phyloP scores from a whole-genome alignment of 371 early-diverging fungal genomes.

The Dichotomocladium elegans region DNA sequence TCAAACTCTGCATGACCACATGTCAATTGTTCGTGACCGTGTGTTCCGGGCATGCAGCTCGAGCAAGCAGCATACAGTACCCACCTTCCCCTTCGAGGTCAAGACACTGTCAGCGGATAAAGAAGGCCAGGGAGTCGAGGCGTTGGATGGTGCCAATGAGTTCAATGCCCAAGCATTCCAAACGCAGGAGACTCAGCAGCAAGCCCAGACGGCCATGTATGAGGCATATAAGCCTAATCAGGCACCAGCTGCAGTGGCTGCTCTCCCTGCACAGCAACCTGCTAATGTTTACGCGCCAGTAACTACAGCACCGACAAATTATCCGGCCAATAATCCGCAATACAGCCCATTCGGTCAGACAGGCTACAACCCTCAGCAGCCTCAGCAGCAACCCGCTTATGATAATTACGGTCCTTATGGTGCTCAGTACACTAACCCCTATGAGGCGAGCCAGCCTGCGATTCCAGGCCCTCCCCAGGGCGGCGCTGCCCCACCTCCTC shows the following conservation, averaged over 20 bases:
- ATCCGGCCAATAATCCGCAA: not conserved
- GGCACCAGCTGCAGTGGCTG: not conserved
- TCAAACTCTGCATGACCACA: slow-evolving; percentile 37
- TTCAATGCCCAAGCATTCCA: slow-evolving; percentile 5
- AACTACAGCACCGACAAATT: not conserved
- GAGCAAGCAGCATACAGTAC: slow-evolving; percentile 30
- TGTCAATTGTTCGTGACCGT: slow-evolving; percentile 74
- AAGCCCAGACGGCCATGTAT: not conserved
- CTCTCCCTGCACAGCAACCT: not conserved
- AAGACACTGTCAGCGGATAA: slow-evolving; percentile 29
- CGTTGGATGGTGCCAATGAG: not conserved
- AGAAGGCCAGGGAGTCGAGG: not conserved
- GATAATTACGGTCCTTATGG: slow-evolving; percentile 7
- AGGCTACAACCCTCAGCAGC: not conserved
- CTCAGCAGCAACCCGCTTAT: not conserved
- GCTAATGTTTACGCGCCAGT: not conserved
- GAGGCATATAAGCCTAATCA: slow-evolving; percentile 1
- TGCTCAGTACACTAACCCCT: not conserved
- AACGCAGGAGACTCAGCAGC: not conserved
- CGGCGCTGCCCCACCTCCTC: slow-evolving; percentile 21
- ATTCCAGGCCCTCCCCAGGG: not conserved
- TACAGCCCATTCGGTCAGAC: slow-evolving; percentile 1
- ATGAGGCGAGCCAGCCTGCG: slow-evolving; percentile 1
- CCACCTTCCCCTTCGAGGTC: slow-evolving; percentile 67
- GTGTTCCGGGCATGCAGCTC: slow-evolving; percentile 63